Evolutionary conservation across 768 basidiomycete species (phyloP).

Genomic region (Cystobasidiopsis lactophilus): DNA sequence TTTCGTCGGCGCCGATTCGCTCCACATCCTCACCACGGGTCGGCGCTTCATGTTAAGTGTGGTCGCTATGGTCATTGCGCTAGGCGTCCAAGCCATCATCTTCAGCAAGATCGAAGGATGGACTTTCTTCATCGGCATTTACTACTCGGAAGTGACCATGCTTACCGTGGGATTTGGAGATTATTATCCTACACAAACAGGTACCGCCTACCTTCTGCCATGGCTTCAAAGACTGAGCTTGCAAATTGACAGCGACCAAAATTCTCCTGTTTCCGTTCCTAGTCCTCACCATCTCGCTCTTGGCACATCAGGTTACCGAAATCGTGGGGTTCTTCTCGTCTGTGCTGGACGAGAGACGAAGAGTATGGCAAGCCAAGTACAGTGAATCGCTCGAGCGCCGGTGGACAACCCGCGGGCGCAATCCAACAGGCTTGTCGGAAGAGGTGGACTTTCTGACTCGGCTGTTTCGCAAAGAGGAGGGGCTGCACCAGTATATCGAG

Average conservation of each 20-base stretch:
- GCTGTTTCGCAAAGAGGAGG: constrained; percentile 22
- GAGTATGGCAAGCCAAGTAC: constrained; percentile 21
- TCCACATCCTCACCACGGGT: too few species aligned
- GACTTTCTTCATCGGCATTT: constrained; percentile 23
- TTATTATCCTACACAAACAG: not conserved
- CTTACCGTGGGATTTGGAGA: constrained; percentile 11
- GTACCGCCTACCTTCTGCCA: not conserved
- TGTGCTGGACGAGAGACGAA: constrained; percentile 15
- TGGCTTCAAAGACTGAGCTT: not conserved
- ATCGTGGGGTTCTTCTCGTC: constrained; percentile 21
- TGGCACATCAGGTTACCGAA: not conserved
- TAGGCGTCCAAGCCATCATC: constrained; percentile 21
- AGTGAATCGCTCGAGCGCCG: constrained; percentile 17
- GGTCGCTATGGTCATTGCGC: not conserved
- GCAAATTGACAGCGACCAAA: constrained; percentile 1
- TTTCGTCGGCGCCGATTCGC: too few species aligned
- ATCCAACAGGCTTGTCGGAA: constrained; percentile 18
- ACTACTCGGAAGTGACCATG: constrained; percentile 9
- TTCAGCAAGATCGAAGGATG: constrained; percentile 22
- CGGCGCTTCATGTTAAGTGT: too few species aligned
- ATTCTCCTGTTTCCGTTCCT: constrained; percentile 18
- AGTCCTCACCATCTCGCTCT: constrained; percentile 16
- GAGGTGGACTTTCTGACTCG: constrained; percentile 23
- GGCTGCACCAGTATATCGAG: constrained; percentile 21
- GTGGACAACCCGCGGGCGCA: not conserved